Percentiles rank a stretch among this genome's conserved stretches.
Conservation (phyloP, 345 rosid species). For the Aquilaria malaccensis region DNA sequence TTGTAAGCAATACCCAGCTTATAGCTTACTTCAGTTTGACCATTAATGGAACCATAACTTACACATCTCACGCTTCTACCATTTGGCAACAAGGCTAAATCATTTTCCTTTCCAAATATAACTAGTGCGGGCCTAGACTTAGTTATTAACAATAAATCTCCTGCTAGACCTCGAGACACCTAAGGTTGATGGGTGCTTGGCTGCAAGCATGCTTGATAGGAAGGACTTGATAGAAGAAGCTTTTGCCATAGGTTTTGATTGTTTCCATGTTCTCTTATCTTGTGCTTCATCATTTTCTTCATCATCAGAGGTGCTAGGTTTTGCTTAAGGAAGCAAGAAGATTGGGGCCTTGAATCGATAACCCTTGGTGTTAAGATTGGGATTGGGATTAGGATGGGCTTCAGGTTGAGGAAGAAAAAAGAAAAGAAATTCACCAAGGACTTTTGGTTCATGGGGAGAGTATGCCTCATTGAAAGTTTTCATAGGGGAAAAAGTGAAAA, state of each 20-base stretch:
- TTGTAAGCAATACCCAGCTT: slow-evolving; percentile 10
- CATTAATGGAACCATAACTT: slow-evolving; percentile 18
- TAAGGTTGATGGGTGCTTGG: slow-evolving; percentile 52
- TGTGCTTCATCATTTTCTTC: slow-evolving; percentile 45
- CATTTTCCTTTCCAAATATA: slow-evolving; percentile 11
- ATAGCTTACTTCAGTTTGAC: slow-evolving; percentile 13
- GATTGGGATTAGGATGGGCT: slow-evolving; percentile 11
- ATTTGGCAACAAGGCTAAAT: slow-evolving; percentile 20
- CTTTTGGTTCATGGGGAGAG: too few relatives aligned
- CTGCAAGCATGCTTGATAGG: slow-evolving; percentile 72
- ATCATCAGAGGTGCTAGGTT: slow-evolving; percentile 29
- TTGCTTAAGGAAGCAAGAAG: slow-evolving; percentile 22
- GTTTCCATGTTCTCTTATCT: slow-evolving; percentile 34
- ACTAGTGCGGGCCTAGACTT: slow-evolving; percentile 22
- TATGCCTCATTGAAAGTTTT: too few relatives aligned
- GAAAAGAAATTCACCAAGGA: slow-evolving; percentile 12
- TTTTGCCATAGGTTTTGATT: slow-evolving; percentile 19
- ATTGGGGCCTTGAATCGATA: slow-evolving; percentile 65
- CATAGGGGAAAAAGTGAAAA: too few relatives aligned
- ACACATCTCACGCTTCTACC: slow-evolving; percentile 4
- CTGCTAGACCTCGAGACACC: slow-evolving; percentile 63
- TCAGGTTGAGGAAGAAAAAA: slow-evolving; percentile 50
- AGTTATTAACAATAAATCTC: slow-evolving; percentile 52
- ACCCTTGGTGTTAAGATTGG: slow-evolving; percentile 27
- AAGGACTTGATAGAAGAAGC: slow-evolving; percentile 55